Percentiles rank a stretch among this genome's conserved stretches.
Evolutionary conservation across 352 stramenopile genomes (phyloP).

Genomic region (Globisporangium acanthophoron): DNA sequence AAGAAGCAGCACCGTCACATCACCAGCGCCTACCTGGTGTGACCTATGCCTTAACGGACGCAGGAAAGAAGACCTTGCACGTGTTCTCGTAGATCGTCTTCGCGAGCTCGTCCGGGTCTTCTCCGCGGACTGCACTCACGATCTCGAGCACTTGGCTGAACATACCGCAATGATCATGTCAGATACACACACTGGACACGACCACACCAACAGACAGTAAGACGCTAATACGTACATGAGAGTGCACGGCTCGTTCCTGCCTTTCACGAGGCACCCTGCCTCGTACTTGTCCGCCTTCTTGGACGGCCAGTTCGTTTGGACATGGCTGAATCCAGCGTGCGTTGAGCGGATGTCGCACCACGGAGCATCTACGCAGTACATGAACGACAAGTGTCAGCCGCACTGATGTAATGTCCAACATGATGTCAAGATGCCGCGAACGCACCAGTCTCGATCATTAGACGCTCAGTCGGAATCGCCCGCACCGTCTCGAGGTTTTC

Average conservation of each 20-base stretch:
- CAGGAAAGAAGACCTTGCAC: constrained; percentile 59
- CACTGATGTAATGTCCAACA: neutral
- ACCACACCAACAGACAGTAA: neutral
- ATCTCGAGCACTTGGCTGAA: constrained; percentile 82
- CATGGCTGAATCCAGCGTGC: constrained; percentile 86
- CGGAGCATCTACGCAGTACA: constrained; percentile 75
- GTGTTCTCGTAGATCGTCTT: constrained; percentile 54
- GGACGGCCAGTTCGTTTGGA: constrained; percentile 85
- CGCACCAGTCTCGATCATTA: constrained; percentile 94
- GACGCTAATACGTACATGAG: constrained; percentile 80
- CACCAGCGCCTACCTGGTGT: neutral
- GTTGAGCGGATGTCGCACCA: constrained; percentile 96
- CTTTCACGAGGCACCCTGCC: constrained; percentile 87
- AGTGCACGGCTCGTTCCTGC: constrained; percentile 93
- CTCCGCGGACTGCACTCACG: constrained; percentile 54
- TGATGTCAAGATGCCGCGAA: neutral
- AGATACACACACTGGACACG: neutral
- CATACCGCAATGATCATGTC: neutral
- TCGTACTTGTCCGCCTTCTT: constrained; percentile 95
- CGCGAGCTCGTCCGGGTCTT: constrained; percentile 42
- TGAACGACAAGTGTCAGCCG: neutral
- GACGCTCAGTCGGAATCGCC: constrained; percentile 84
- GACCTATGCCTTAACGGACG: neutral
- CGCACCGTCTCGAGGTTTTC: constrained; percentile 92
- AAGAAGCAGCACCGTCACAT: no score